Percentiles rank a stretch among this genome's conserved stretches.
Conservation (phyloP, 2,329 filamentous ascomycete genomes). For the Biscogniauxia sp. region DNA sequence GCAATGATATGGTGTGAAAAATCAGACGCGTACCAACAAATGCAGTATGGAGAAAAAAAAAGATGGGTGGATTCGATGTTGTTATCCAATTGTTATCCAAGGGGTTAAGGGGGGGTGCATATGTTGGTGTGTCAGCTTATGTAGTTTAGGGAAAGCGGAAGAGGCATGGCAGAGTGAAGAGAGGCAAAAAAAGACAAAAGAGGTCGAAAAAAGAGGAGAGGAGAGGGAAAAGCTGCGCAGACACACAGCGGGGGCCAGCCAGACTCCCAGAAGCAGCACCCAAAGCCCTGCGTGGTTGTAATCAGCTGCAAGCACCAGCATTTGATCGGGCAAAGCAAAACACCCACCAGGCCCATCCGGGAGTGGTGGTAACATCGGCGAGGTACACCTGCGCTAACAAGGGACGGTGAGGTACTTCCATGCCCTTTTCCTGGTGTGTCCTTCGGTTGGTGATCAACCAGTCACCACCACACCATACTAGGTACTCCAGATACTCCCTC, state of each 20-base stretch:
- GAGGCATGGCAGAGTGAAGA: background rate
- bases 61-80: too few species aligned
- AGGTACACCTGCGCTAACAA: constrained; percentile 31
- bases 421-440: background rate
- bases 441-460: background rate
- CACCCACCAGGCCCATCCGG: constrained; percentile 16
- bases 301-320: constrained; percentile 34
- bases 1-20: too few species aligned
- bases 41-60: too few species aligned
- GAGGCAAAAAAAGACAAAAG: too few species aligned
- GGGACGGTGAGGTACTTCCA: constrained; percentile 30
- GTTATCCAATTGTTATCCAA: too few species aligned
- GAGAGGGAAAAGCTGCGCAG: constrained; percentile 19
- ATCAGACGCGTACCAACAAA: too few species aligned
- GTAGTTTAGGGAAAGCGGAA: background rate
- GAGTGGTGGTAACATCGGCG: constrained; percentile 8
- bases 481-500: too few species aligned
- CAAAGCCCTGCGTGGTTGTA: constrained; percentile 26
- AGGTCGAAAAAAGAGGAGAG: constrained; percentile 19
- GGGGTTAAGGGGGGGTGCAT: too few species aligned
- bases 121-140: constrained; percentile 8
- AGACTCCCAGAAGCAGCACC: constrained; percentile 28
- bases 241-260: constrained; percentile 21
- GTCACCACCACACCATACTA: background rate
- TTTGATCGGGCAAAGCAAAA: constrained; percentile 28